Percentiles rank a stretch among this genome's conserved stretches.
These are phyloP conservation scores for Kwoniella shandongensis DNA, from an alignment of 768 basidiomycete genomes.

Conservation along the genomic window DNA sequence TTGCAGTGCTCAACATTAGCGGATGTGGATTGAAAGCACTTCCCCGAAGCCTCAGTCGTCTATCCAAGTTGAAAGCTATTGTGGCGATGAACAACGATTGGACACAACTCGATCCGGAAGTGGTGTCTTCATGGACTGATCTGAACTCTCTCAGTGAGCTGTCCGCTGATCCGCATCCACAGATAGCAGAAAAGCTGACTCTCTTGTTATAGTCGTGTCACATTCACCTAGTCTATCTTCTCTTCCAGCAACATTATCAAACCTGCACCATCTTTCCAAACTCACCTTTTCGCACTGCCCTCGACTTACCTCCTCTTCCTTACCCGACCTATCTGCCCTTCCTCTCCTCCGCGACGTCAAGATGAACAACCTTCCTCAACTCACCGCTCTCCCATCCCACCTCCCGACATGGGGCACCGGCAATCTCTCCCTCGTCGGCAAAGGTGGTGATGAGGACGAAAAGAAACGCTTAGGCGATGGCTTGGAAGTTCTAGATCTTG, in stretches of 20 bases:
- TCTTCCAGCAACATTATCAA: slow-evolving; percentile 27
- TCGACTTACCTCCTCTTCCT: slow-evolving; percentile 20
- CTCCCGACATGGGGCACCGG: slow-evolving; percentile 41
- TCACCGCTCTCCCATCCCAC: slow-evolving; percentile 35
- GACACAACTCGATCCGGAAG: slow-evolving; percentile 29
- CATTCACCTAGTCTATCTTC: slow-evolving; percentile 39
- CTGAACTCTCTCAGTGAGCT: slow-evolving; percentile 46
- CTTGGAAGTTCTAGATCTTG: slow-evolving; percentile 44
- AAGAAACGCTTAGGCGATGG: slow-evolving; percentile 29
- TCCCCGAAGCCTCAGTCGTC: slow-evolving; percentile 18
- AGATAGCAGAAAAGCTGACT: not conserved
- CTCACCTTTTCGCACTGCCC: slow-evolving; percentile 49
- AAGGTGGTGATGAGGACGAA: slow-evolving; percentile 7
- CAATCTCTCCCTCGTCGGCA: slow-evolving; percentile 22
- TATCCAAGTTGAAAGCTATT: slow-evolving; percentile 40
- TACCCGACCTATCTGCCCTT: slow-evolving; percentile 34
- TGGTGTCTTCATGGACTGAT: slow-evolving; percentile 36
- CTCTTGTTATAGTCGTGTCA: slow-evolving; percentile 28
- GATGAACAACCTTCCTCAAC: slow-evolving; percentile 45
- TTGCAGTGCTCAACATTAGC: slow-evolving; percentile 41
- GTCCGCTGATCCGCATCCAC: not conserved
- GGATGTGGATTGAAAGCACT: slow-evolving; percentile 29
- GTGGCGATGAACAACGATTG: slow-evolving; percentile 48
- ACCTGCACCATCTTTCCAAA: slow-evolving; percentile 37
- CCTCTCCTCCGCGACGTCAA: slow-evolving; percentile 43